phyloP scores from a whole-genome alignment of 2,329 filamentous ascomycete genomes.

The Trichoderma gracile region DNA sequence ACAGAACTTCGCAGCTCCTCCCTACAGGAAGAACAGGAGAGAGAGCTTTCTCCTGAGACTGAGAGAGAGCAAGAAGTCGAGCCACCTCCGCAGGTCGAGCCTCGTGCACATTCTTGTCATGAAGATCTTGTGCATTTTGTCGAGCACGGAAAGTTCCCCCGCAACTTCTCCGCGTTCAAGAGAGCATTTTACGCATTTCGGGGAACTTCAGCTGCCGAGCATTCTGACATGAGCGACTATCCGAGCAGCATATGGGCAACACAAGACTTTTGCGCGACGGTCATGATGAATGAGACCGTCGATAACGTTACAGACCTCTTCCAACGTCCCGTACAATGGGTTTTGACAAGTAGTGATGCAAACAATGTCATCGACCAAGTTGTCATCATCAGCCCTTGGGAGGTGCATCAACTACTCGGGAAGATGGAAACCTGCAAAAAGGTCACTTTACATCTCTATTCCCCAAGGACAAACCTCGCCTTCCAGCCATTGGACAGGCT shows the following conservation, averaged over 20 bases:
- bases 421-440: conserved; percentile 33
- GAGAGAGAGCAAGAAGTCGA: conserved; percentile 61
- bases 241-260: conserved; percentile 16
- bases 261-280: conserved; percentile 21
- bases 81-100: conserved; percentile 40
- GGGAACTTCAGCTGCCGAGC: conserved; percentile 28
- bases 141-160: background rate
- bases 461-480: conserved; percentile 40
- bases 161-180: conserved; percentile 3
- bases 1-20: background rate
- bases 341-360: conserved; percentile 27
- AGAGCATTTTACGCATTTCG: conserved; percentile 29
- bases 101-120: conserved; percentile 41
- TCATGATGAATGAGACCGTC: background rate
- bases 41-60: conserved; percentile 65
- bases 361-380: background rate
- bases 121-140: background rate
- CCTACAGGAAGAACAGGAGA: conserved; percentile 63
- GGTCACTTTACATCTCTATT: conserved; percentile 54
- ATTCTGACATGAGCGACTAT: conserved; percentile 26
- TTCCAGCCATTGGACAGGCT: background rate
- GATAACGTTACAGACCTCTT: conserved; percentile 28
- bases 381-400: conserved; percentile 35
- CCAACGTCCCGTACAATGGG: conserved; percentile 33
- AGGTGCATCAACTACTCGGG: conserved; percentile 53